Evolutionary conservation across 108 stramenopile genomes (phyloP), one percentile per base, ranked within the genome.

Genomic region (Discostella pseudostelligera): DNA sequence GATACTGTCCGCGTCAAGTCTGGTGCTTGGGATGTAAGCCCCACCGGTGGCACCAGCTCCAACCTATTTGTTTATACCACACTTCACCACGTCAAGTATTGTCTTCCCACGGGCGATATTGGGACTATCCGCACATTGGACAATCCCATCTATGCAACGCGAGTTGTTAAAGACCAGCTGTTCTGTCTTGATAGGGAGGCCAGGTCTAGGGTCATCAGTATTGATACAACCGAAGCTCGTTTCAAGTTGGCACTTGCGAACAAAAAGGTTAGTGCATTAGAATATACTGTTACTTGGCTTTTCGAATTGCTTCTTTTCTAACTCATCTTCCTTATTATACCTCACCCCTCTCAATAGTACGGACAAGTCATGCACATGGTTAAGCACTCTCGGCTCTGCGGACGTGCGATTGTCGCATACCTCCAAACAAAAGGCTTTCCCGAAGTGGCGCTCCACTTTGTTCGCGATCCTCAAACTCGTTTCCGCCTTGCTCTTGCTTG

Each of bases 401-500:
- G 98, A 16, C 89, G 96, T 68, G 95, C 98, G 37, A 97, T 99
- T 65, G 96, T 98, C 50, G 90, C 93, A 3, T 99, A 98, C 74
- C 83, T 99, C 59, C 97, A 98, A 68, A 80, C 86, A 19, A 97
- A 97, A 79, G 98, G 98, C 22, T 99, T 94, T 79, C 97, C 98
- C 0, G 98, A 99, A 76, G 97, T 99, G 19, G 98, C 98, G 8
- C 88, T 99, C 54, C 97, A 98, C 83, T 99, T 99, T 76, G 98
- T 98, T 17, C 85, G 86, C 24, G 98, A 99, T 71, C 92, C 90
- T 13, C 83, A 84, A 64, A 97, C 97, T 29, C 76, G 95, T 21
- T 99, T 99, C 87, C 89, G 92, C 47, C 82, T 99, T 46, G 97
- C 98, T 40, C 83, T 99, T 47, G 98, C 96, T 9, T 99, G 98